These are phyloP conservation scores for Gomphus bonarii DNA, from an alignment of 1,284 basidiomycete species.

Conservation along the genomic window DNA sequence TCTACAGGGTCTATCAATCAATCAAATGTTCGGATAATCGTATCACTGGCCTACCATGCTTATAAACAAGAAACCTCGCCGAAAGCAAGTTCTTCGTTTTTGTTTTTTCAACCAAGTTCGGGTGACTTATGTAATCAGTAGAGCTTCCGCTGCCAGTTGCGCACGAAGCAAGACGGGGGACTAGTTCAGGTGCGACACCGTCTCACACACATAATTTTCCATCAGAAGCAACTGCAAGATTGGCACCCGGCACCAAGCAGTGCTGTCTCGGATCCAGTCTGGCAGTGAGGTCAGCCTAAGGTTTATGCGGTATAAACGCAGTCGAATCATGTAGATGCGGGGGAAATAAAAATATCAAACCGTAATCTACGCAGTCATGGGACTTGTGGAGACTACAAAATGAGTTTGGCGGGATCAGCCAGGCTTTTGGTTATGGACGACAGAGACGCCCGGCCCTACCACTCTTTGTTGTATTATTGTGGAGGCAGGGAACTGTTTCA, in stretches of 20 bases:
- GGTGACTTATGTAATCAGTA: background rate
- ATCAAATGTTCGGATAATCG: too few relatives aligned
- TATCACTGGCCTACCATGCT: background rate
- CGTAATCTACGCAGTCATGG: background rate
- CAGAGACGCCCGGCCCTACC: background rate
- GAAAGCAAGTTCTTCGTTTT: too few relatives aligned
- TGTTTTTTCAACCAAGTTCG: background rate
- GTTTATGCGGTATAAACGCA: background rate
- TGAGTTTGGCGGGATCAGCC: background rate
- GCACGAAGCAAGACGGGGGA: background rate
- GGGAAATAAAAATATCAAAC: conserved; percentile 7
- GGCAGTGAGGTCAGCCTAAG: background rate
- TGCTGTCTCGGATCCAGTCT: background rate
- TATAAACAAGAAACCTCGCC: background rate
- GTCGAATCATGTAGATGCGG: background rate
- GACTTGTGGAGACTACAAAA: background rate
- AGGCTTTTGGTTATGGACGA: background rate
- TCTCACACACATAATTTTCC: background rate
- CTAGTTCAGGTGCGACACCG: background rate
- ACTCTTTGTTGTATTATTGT: background rate
- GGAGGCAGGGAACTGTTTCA: background rate
- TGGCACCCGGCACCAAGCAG: background rate
- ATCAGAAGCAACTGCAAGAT: background rate
- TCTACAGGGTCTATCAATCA: background rate
- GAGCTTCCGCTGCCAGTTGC: background rate